Evolutionary conservation across 495 filamentous ascomycete genomes (phyloP).

Genomic region (Choiromyces venosus): DNA sequence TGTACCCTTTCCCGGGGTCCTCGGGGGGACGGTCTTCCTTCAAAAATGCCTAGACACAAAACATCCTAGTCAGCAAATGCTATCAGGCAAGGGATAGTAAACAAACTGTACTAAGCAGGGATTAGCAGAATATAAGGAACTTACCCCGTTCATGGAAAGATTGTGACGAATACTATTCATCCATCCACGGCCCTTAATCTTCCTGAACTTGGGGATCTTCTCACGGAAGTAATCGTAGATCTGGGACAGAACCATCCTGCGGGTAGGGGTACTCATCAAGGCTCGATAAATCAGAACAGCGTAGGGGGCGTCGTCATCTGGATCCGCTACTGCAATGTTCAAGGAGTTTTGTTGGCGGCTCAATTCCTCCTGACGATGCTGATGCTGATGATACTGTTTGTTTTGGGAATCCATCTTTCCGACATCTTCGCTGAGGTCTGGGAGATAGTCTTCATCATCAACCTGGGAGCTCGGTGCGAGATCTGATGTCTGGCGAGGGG

Average conservation of each 20-base stretch:
- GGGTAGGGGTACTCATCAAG: conserved; percentile 57
- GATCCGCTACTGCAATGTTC: background rate
- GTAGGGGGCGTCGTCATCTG: conserved; percentile 56
- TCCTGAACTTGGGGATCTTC: conserved; percentile 69
- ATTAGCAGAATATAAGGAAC: conserved; percentile 40
- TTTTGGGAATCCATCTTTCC: background rate
- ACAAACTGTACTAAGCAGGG: background rate
- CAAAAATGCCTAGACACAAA: conserved; percentile 35
- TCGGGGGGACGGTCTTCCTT: conserved; percentile 30
- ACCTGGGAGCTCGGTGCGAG: background rate
- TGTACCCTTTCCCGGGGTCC: conserved; percentile 29
- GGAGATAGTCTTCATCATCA: conserved; percentile 11
- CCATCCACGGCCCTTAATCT: conserved; percentile 70
- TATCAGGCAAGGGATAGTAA: background rate
- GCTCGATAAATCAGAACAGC: conserved; percentile 75
- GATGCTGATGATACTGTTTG: background rate
- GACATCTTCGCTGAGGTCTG: background rate
- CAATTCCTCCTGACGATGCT: background rate
- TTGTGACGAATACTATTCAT: conserved; percentile 97
- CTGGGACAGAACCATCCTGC: conserved; percentile 71
- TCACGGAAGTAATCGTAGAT: conserved; percentile 87
- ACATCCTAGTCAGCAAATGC: background rate
- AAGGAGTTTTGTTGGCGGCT: background rate
- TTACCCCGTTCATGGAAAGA: conserved; percentile 90
- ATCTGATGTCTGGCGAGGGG: background rate